Conservation (phyloP, 2,329 filamentous ascomycete genomes). For the Stagonosporopsis vannaccii region DNA sequence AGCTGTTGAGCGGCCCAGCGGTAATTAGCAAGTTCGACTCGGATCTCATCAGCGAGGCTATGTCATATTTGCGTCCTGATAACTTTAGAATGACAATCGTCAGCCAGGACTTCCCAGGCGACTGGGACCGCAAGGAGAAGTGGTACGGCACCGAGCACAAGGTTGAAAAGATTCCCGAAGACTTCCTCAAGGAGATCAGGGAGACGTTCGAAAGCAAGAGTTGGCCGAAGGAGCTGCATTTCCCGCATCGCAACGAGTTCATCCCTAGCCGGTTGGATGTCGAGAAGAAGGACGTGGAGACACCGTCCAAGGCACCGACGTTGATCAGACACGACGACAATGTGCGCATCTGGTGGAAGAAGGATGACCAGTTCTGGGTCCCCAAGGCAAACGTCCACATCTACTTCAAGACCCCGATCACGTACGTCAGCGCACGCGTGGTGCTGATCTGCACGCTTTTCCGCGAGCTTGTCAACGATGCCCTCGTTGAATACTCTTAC, state of each 20-base stretch:
- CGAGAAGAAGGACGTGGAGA: conserved; percentile 87
- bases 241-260: conserved; percentile 94
- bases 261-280: conserved; percentile 93
- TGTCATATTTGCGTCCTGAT: conserved; percentile 80
- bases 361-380: conserved; percentile 98
- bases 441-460: conserved; percentile 81
- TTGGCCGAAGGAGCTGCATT: conserved; percentile 75
- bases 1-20: conserved; percentile 81
- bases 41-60: conserved; percentile 74
- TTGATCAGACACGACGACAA: conserved; percentile 84
- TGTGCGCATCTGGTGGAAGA: conserved; percentile 93
- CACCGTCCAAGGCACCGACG: conserved; percentile 75
- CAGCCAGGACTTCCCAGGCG: conserved; percentile 81
- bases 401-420: conserved; percentile 78
- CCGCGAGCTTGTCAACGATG: conserved; percentile 85
- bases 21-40: conserved; percentile 82
- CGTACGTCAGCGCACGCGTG: conserved; percentile 80
- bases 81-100: conserved; percentile 88
- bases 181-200: conserved; percentile 75
- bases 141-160: conserved; percentile 98
- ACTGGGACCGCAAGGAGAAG: conserved; percentile 87
- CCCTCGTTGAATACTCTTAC: conserved; percentile 91
- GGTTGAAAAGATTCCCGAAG: conserved; percentile 76
- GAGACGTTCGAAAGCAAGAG: conserved; percentile 67
- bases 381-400: conserved; percentile 90